These are phyloP conservation scores for Trichoderma harzianum DNA, from an alignment of 2,329 filamentous ascomycete genomes.

Conservation along the genomic window DNA sequence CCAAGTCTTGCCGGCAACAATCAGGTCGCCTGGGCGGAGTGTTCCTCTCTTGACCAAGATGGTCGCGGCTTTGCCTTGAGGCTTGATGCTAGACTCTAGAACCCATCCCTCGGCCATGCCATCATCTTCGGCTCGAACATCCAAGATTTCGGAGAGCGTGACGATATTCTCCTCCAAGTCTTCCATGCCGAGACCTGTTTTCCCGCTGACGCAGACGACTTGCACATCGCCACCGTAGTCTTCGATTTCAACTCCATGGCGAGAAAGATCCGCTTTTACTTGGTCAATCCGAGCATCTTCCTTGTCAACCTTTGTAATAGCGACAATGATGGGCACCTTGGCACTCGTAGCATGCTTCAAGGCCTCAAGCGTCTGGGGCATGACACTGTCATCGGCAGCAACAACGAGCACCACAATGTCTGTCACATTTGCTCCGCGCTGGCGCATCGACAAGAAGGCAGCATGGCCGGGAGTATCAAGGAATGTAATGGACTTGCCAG, in stretches of 20 bases:
- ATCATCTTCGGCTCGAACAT: slow-evolving; percentile 75
- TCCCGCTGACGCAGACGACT: slow-evolving; percentile 85
- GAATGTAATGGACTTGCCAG: slow-evolving; percentile 90
- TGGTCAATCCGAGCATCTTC: slow-evolving; percentile 73
- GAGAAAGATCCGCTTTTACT: slow-evolving; percentile 83
- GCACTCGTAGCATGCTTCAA: slow-evolving; percentile 87
- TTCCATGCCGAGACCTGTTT: slow-evolving; percentile 87
- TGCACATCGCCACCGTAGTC: slow-evolving; percentile 94
- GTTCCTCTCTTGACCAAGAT: slow-evolving; percentile 87
- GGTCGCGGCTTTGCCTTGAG: slow-evolving; percentile 79
- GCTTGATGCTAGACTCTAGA: slow-evolving; percentile 85
- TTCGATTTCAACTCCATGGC: slow-evolving; percentile 84
- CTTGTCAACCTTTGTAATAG: slow-evolving; percentile 97
- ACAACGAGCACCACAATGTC: slow-evolving; percentile 96
- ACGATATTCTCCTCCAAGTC: slow-evolving; percentile 89
- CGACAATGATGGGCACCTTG: slow-evolving; percentile 92
- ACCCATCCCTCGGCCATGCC: slow-evolving; percentile 89
- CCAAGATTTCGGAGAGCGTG: slow-evolving; percentile 82
- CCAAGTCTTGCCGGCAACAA: slow-evolving; percentile 88
- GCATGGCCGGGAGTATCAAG: slow-evolving; percentile 95
- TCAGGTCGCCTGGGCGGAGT: slow-evolving; percentile 71
- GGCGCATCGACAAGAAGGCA: slow-evolving; percentile 92
- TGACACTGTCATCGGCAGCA: slow-evolving; percentile 94
- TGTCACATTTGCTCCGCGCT: slow-evolving; percentile 91
- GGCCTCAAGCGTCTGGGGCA: slow-evolving; percentile 93